These are phyloP conservation scores for Grammothele lineata DNA, from an alignment of 768 basidiomycete species.

Conservation along the genomic window DNA sequence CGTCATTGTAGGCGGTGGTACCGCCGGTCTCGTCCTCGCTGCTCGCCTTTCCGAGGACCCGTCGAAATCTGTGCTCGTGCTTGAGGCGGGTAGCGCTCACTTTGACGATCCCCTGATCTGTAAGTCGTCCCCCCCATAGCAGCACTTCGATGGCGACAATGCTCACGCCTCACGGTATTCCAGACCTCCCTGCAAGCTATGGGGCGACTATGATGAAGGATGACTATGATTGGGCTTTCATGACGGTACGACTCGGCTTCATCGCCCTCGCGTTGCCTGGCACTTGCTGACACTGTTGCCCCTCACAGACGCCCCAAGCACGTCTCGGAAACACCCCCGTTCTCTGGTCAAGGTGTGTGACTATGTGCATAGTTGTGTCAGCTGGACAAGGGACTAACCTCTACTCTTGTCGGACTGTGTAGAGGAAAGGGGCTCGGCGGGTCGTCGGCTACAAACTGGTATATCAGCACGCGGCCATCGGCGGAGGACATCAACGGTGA, in stretches of 20 bases:
- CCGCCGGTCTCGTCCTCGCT: constrained; percentile 38
- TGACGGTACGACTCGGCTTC: constrained; percentile 10
- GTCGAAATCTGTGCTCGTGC: constrained; percentile 32
- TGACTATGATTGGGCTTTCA: constrained; percentile 16
- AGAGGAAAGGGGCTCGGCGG: constrained; percentile 27
- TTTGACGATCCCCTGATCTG: constrained; percentile 11
- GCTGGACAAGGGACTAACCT: neutral
- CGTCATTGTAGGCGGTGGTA: constrained; percentile 18
- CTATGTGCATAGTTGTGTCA: too few relatives aligned
- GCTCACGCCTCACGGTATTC: neutral
- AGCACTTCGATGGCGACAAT: too few relatives aligned
- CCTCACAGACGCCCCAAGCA: constrained; percentile 12
- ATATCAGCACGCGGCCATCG: constrained; percentile 19
- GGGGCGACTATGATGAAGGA: constrained; percentile 16
- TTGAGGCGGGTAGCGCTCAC: constrained; percentile 28
- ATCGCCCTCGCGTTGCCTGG: too few relatives aligned
- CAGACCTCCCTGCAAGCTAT: constrained; percentile 17
- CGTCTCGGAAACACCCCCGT: constrained; percentile 2
- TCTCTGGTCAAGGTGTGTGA: constrained; percentile 11
- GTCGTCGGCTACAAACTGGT: constrained; percentile 23
- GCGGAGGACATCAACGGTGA: constrained; percentile 22
- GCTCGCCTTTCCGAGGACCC: constrained; percentile 35
- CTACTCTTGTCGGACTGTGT: neutral
- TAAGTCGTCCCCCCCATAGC: constrained; percentile 1
- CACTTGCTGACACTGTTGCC: too few relatives aligned